Conservation (phyloP, 2,329 filamentous ascomycete genomes). For the Neocatenulostroma microsporum region DNA sequence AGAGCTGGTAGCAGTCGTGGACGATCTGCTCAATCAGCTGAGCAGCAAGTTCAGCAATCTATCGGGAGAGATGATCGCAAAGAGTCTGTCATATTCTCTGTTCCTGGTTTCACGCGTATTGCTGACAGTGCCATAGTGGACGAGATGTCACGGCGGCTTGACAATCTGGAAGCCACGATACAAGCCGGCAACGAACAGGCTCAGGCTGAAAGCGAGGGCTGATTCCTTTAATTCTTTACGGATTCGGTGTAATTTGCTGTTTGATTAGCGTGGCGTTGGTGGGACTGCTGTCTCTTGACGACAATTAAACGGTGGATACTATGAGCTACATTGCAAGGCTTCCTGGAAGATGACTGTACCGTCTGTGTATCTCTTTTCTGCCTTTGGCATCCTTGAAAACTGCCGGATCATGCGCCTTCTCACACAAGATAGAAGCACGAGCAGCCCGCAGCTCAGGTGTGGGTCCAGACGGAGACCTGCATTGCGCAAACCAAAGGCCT, state of each 20-base stretch:
- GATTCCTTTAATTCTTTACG: background rate
- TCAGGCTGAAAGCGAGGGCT: background rate
- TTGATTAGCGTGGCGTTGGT: constrained; percentile 5
- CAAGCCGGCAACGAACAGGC: constrained; percentile 43
- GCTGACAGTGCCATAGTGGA: constrained; percentile 59
- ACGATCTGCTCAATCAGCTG: constrained; percentile 76
- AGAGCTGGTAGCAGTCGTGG: constrained; percentile 70
- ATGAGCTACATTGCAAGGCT: no score
- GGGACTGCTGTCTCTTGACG: no score
- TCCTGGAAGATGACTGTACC: no score
- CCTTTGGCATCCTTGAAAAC: no score
- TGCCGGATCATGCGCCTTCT: no score
- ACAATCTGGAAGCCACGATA: constrained; percentile 71
- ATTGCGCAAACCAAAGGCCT: no score
- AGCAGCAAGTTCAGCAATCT: constrained; percentile 79
- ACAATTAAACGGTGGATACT: no score
- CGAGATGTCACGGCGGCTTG: constrained; percentile 80
- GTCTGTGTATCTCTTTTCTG: no score
- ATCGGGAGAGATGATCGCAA: constrained; percentile 78
- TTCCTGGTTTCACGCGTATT: background rate
- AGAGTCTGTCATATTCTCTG: constrained; percentile 54
- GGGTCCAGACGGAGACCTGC: no score
- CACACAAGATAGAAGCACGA: no score
- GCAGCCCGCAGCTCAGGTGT: no score
- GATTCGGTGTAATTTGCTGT: background rate